Conservation (phyloP, 2,329 filamentous ascomycete species). For the Orbilia quercus region DNA sequence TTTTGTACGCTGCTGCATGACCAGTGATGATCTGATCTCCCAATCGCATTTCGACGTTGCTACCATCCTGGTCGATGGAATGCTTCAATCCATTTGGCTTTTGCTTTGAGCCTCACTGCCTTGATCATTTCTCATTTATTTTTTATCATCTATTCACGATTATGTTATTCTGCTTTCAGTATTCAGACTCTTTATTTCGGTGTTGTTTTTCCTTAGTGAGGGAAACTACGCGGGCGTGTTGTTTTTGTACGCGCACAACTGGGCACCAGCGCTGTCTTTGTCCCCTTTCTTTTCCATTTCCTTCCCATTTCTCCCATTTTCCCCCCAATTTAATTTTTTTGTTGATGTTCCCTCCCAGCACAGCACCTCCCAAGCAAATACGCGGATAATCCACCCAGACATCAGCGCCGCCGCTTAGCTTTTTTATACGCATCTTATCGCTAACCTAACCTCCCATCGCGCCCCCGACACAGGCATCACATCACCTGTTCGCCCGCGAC, state of each 20-base stretch:
- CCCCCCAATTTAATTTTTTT: slow-evolving; percentile 2
- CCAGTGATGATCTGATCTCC: slow-evolving; percentile 27
- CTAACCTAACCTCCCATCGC: slow-evolving; percentile 13
- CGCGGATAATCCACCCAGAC: slow-evolving; percentile 36
- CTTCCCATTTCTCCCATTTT: not conserved
- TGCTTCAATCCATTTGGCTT: not conserved
- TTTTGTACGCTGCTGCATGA: slow-evolving; percentile 36
- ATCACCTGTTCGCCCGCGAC: slow-evolving; percentile 2
- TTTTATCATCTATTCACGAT: no score
- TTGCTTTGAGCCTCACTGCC: no score
- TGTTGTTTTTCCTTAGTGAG: slow-evolving; percentile 28
- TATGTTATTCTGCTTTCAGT: no score
- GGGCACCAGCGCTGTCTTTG: slow-evolving; percentile 6
- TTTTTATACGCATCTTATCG: slow-evolving; percentile 27
- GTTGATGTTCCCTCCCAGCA: slow-evolving; percentile 21
- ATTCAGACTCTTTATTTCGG: not conserved
- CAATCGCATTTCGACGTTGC: slow-evolving; percentile 33
- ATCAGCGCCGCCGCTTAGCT: slow-evolving; percentile 18
- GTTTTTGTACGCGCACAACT: slow-evolving; percentile 12
- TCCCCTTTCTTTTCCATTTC: slow-evolving; percentile 4
- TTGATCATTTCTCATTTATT: no score
- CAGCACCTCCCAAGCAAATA: slow-evolving; percentile 7
- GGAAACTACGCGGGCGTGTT: slow-evolving; percentile 43
- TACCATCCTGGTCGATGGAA: slow-evolving; percentile 22
- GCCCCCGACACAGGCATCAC: not conserved